Evolutionary conservation across 1,284 basidiomycete species (phyloP).

Genomic region (Veloboletus limbatus): DNA sequence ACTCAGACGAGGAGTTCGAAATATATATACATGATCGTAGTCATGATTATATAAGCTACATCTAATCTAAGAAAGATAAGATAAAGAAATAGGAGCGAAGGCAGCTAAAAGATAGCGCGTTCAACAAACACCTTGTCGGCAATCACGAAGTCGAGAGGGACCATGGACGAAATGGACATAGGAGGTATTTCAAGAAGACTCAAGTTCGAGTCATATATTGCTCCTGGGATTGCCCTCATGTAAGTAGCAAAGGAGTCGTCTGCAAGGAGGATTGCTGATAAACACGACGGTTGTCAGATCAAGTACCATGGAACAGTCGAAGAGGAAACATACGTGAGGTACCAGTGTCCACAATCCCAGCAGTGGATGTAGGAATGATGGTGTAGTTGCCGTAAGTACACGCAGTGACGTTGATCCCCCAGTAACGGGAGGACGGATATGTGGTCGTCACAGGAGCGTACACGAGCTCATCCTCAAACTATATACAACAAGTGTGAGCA

Average conservation of each 20-base stretch:
- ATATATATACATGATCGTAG: too few species aligned
- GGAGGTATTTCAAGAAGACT: background rate
- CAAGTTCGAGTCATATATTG: background rate
- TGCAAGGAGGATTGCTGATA: background rate
- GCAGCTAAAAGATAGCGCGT: too few species aligned
- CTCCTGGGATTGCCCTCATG: background rate
- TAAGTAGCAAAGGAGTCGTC: background rate
- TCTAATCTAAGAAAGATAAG: too few species aligned
- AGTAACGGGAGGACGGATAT: constrained; percentile 17
- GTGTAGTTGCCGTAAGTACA: constrained; percentile 14
- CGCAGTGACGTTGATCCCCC: constrained; percentile 28
- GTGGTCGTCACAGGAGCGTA: constrained; percentile 26
- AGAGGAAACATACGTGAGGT: constrained; percentile 17
- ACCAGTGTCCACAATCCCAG: constrained; percentile 20
- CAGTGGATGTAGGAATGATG: constrained; percentile 16
- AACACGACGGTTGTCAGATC: background rate
- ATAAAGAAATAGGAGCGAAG: too few species aligned
- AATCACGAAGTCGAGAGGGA: constrained; percentile 22
- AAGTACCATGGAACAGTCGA: background rate
- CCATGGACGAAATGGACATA: constrained; percentile 12
- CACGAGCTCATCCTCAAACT: too few species aligned
- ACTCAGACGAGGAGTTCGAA: too few species aligned
- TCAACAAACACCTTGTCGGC: constrained; percentile 10
- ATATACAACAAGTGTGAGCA: background rate
- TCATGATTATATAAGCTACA: too few species aligned